Base-by-base conservation (phyloP, 2,329 filamentous ascomycete species). In the Diaporthe destruens region DNA sequence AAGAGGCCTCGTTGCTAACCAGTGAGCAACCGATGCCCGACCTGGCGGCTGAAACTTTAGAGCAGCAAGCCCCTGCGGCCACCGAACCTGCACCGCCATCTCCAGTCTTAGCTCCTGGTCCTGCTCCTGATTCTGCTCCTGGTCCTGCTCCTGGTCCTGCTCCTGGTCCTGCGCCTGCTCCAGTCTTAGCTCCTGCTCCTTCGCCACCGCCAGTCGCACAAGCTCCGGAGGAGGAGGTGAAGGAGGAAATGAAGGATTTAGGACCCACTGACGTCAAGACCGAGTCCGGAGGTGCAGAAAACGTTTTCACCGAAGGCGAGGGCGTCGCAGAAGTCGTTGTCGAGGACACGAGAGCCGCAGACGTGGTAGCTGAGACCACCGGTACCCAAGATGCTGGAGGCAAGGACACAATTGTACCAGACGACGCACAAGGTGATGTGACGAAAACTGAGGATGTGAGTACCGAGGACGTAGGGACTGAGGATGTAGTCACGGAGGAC, bases 291-390 rank as follows among this genome's bases (percentile, higher is more conserved):
- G 47, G 9, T 29, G 44, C 47, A 6, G 47, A 53, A n/a, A n/a
- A 18, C 7, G 18, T 16, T 9, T 18, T 25, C 25, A 20, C 29
- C 14, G 44, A 51, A 42, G 61, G 44, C 29, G 44, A 51, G 2
- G 32, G 32, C 36, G n/a, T n/a, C 73, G 18, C 74, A 68, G 44
- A 75, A 72, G 75, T 84, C 79, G 79, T 79, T 77, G 71, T 78
- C 74, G 77, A 81, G 80, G 76, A 82, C 74, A 72, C 84, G 44
- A 11, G 25, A 65, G 44, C 44, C n/a, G 61, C 25, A 36, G 44
- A 36, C 29, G 11, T 49, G 20, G 61, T 25, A 65, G 44, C 44
- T 14, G 61, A 51, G 32, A 18, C n/a, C 9, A n/a, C 6, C 29
- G 44, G 25, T 3, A 18, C 20, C 29, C 20, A 65, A 23, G 44